A percentile compares a stretch with the other conserved stretches of the same genome.
Evolutionary conservation across 306 rosid species (phyloP).

Genomic region (Vigna unguiculata): DNA sequence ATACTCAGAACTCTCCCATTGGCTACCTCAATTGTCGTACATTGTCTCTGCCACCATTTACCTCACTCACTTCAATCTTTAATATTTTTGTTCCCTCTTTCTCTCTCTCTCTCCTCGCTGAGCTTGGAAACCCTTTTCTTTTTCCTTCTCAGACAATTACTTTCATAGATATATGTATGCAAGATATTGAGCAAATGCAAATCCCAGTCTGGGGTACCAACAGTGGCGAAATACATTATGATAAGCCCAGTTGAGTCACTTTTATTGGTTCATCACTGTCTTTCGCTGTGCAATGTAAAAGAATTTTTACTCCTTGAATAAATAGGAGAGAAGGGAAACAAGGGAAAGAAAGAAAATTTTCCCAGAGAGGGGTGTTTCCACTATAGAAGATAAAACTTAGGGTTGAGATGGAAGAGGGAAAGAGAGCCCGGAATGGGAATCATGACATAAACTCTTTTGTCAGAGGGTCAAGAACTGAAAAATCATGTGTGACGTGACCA

Average conservation of each 20-base stretch:
- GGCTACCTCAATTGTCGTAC: conserved; percentile 58
- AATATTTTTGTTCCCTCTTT: conserved; percentile 37
- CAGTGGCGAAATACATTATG: conserved; percentile 53
- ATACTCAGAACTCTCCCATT: conserved; percentile 66
- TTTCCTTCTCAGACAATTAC: conserved; percentile 30
- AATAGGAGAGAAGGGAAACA: conserved; percentile 23
- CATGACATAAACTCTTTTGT: conserved; percentile 73
- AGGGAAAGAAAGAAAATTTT: conserved; percentile 32
- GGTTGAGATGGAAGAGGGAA: conserved; percentile 53
- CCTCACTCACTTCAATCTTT: conserved; percentile 47
- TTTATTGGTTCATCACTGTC: conserved; percentile 53
- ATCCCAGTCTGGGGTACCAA: conserved; percentile 49
- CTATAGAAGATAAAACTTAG: conserved; percentile 50
- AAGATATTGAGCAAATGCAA: conserved; percentile 63
- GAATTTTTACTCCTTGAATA: conserved; percentile 41
- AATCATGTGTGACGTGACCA: conserved; percentile 82
- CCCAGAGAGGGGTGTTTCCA: conserved; percentile 38
- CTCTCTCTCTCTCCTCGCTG: conserved; percentile 7
- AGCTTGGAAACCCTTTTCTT: conserved; percentile 33
- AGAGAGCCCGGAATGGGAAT: conserved; percentile 54
- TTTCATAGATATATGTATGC: conserved; percentile 61
- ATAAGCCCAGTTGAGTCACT: conserved; percentile 42
- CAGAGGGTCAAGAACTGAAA: conserved; percentile 75
- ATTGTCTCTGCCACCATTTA: conserved; percentile 52
- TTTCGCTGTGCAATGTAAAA: conserved; percentile 39